Base-by-base conservation (phyloP, 495 filamentous ascomycete genomes). In the Xylaria castorea region DNA sequence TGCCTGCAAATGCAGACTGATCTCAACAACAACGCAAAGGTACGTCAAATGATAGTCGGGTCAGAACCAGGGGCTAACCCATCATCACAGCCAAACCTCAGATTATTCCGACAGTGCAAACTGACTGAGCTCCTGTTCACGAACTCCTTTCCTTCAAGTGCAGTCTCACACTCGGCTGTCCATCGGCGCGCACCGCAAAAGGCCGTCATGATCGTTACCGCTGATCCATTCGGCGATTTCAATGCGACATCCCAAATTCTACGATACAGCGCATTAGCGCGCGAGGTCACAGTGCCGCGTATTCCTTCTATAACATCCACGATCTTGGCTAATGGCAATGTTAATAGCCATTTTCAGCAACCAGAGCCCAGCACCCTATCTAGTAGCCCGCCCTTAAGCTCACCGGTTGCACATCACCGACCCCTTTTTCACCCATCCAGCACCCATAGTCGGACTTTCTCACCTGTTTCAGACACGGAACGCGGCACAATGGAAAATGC, bases 161-260 rank as follows among this genome's bases (percentile, higher is more conserved):
- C 87, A n/a, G 25, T 72, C 81, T 80, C 76, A 70, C 84, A 83
- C 51, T 80, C 80, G 22, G 66, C 86, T n/a, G 79, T 80, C 18
- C 76, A 68, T 7, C 75, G 80, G 7, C 82, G 84, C 1, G 87
- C 87, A 27, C 91, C 93, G 0, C 95, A 97, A 79, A 96, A 94
- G 79, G 93, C 92, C 0, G 88, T 95, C 76, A 98, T 99, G 96
- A 92, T 98, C 55, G 97, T 98, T 25, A 97, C 96, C 1, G 96
- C 97, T 0, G 96, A 99, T 78, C 95, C 96, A 0, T 76, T 92
- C 20, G 96, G 97, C 16, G 96, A 99, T 79, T 97, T 94, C 85
- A 98, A 98, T 76, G 94, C 96, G 25, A 98, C 97, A 0, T 94
- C 93, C 30, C 96, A 99, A 80, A 98, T 99, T 44, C 85, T 99